Percentiles rank a stretch among this genome's conserved stretches.
phyloP scores from a whole-genome alignment of 148 eudicot species.

The Chenopodium album region DNA sequence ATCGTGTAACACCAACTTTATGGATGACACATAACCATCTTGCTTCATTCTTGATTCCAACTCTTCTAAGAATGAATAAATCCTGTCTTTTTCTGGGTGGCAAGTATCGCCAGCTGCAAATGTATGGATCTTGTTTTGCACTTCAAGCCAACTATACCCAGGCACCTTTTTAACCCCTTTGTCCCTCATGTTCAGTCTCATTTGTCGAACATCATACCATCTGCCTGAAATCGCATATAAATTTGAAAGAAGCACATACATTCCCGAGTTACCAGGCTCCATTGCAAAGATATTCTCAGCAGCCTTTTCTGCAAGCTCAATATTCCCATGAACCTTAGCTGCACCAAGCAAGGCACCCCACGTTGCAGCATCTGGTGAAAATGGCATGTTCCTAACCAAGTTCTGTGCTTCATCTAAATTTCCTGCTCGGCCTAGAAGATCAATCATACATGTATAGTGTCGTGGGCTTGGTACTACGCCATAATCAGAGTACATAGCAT shows the following conservation, averaged over 20 bases:
- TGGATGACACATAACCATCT: slow-evolving; percentile 41
- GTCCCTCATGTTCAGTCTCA: slow-evolving; percentile 46
- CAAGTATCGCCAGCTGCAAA: slow-evolving; percentile 41
- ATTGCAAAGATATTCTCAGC: slow-evolving; percentile 39
- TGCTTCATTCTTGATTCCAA: slow-evolving; percentile 40
- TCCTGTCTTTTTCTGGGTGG: slow-evolving; percentile 40
- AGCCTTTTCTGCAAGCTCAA: slow-evolving; percentile 48
- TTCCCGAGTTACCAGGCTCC: slow-evolving; percentile 49
- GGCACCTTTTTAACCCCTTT: slow-evolving; percentile 43
- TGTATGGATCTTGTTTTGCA: slow-evolving; percentile 45
- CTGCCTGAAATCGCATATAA: slow-evolving; percentile 47
- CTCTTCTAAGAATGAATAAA: slow-evolving; percentile 41
- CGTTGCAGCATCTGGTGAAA: slow-evolving; percentile 49
- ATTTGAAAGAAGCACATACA: slow-evolving; percentile 52
- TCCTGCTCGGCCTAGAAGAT: slow-evolving; percentile 50
- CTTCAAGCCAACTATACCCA: slow-evolving; percentile 56
- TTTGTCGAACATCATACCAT: slow-evolving; percentile 42
- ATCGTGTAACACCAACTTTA: slow-evolving; percentile 43
- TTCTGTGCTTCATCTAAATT: slow-evolving; percentile 41
- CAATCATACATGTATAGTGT: slow-evolving; percentile 52
- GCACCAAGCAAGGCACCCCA: slow-evolving; percentile 60
- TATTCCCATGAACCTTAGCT: slow-evolving; percentile 40
- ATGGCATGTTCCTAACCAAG: slow-evolving; percentile 41
- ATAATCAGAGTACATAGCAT: slow-evolving; percentile 37
- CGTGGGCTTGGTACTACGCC: slow-evolving; percentile 38